Evolutionary conservation across 371 early-diverging fungal species (phyloP), one percentile per base, ranked within the genome.

Genomic region (Mycotypha africana): DNA sequence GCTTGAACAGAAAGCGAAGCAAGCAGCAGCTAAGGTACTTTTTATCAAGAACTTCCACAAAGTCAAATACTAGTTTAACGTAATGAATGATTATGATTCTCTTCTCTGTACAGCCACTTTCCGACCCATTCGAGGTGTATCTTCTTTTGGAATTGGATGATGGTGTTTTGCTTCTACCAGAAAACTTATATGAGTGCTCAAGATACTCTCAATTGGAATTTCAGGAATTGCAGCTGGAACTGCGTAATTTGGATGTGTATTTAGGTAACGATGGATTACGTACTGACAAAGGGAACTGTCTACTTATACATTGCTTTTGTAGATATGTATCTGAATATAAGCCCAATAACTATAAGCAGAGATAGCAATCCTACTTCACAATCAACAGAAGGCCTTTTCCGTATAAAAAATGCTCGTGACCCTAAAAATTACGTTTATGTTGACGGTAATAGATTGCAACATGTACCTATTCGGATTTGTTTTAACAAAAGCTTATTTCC

Each of bases 41-140:
- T n/a, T n/a, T n/a, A n/a, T n/a, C n/a, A n/a, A n/a, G n/a, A n/a
- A 10, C 33, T 30, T 4, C 3, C 3, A 9, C 3, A 32, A 32
- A 2, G 33, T n/a, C 9, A n/a, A n/a, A n/a, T n/a, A n/a, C n/a
- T n/a, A 28, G 6, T 28, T 28, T 12, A 28, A 28, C 6, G 30
- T 12, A 28, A 8, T 28, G 30, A 8, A 28, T 28, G 30, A 6
- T 28, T 6, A 28, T 8, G 12, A 8, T 28, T 28, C 6, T 8
- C 6, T 28, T 28, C 30, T 28, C 12, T 28, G 4, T 31, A 20
- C 50, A 79, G 78, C 76, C 76, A 17, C 49, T 65, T 1, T 53
- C 53, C 30, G 84, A 85, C 58, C 82, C 78, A 5, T 85, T 82
- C 42, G 88, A 88, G 53, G 78, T 85, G 0, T 79, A 79, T 42